These are phyloP conservation scores for Hibiscus tridactylites DNA, from an alignment of 345 rosid species.

Conservation along the genomic window DNA sequence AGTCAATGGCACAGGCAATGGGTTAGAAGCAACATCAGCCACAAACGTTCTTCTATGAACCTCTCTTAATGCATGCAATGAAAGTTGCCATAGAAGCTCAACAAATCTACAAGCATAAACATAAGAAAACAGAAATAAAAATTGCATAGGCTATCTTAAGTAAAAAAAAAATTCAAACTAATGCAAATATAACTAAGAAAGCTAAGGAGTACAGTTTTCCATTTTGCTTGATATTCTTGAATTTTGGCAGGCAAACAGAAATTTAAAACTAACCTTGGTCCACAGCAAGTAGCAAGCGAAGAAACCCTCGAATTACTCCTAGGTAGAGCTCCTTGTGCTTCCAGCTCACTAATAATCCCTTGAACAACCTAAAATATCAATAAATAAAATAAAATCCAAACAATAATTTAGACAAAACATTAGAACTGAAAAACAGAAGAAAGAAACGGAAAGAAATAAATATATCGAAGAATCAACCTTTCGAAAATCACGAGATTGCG, in stretches of 20 bases:
- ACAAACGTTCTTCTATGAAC: slow-evolving; percentile 92
- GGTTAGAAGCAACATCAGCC: slow-evolving; percentile 73
- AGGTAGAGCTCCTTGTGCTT: slow-evolving; percentile 98
- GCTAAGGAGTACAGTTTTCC: background rate
- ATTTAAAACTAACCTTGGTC: slow-evolving; percentile 50
- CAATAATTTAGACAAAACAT: background rate
- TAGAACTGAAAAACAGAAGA: background rate
- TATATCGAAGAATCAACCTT: slow-evolving; percentile 40
- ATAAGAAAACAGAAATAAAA: background rate
- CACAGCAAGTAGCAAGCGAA: slow-evolving; percentile 96
- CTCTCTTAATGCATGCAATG: slow-evolving; percentile 91
- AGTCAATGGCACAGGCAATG: slow-evolving; percentile 84
- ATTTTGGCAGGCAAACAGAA: slow-evolving; percentile 1
- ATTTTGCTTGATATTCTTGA: background rate
- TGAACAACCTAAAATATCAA: slow-evolving; percentile 66
- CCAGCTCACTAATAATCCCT: slow-evolving; percentile 96
- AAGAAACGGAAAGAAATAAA: background rate
- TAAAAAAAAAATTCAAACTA: background rate
- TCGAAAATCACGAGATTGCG: slow-evolving; percentile 93
- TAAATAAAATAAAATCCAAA: slow-evolving; percentile 6
- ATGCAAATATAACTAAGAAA: background rate
- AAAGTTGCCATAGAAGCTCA: slow-evolving; percentile 97
- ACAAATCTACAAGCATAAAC: slow-evolving; percentile 61
- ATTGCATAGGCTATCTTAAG: too few relatives aligned
- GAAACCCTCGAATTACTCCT: slow-evolving; percentile 99